Evolutionary conservation across 495 filamentous ascomycete genomes (phyloP).

Genomic region (Aspergillus indologenus): DNA sequence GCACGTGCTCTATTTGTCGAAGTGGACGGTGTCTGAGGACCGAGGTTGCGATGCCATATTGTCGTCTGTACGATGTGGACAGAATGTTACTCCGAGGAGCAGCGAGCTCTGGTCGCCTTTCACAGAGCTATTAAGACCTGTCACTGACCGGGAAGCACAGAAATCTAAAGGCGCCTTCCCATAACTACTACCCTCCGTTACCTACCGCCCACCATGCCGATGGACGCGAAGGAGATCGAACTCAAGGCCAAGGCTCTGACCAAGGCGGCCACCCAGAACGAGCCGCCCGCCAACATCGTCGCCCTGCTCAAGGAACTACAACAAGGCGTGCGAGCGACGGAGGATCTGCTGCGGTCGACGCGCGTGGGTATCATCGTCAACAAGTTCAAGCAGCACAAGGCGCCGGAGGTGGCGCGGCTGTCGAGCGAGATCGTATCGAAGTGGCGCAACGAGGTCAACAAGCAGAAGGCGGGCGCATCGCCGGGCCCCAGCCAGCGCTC

Average conservation of each 20-base stretch:
- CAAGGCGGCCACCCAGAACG: slow-evolving; percentile 69
- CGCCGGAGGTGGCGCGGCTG: slow-evolving; percentile 70
- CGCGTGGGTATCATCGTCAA: slow-evolving; percentile 88
- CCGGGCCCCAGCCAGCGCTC: slow-evolving; percentile 42
- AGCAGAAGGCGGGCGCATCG: slow-evolving; percentile 57
- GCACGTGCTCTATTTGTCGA: not conserved
- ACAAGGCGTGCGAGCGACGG: slow-evolving; percentile 73
- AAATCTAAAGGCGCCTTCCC: not conserved
- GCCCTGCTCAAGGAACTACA: slow-evolving; percentile 72
- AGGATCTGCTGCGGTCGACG: slow-evolving; percentile 81
- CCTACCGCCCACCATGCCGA: slow-evolving; percentile 31
- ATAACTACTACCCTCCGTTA: not conserved
- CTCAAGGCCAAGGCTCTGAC: slow-evolving; percentile 66
- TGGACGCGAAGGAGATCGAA: slow-evolving; percentile 82
- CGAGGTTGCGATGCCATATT: not conserved
- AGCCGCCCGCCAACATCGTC: slow-evolving; percentile 62
- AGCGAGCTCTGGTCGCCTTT: not conserved
- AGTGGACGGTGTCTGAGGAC: not conserved
- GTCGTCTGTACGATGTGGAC: not conserved
- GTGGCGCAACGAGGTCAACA: slow-evolving; percentile 81
- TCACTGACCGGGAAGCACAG: not conserved
- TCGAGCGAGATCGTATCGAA: slow-evolving; percentile 79
- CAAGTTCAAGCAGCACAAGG: slow-evolving; percentile 69
- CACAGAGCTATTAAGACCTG: not conserved
- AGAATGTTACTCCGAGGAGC: not conserved